Percentiles rank a stretch among this genome's conserved stretches.
These are phyloP conservation scores for Yarrowia sp. DNA, from an alignment of 805 yeast species.

Conservation along the genomic window DNA sequence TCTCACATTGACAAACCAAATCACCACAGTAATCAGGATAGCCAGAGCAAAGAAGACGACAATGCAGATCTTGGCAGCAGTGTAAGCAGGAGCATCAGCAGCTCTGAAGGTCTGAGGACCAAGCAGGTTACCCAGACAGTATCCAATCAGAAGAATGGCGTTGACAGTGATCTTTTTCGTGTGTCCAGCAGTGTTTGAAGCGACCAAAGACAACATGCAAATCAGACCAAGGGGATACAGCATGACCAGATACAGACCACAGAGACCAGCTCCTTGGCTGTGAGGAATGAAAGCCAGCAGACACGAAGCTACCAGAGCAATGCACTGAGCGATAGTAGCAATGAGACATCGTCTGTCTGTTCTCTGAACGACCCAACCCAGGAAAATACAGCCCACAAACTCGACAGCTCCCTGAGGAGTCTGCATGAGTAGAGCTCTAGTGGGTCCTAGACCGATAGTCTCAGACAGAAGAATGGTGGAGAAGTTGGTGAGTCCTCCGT, in stretches of 20 bases:
- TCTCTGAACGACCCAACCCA: conserved; percentile 30
- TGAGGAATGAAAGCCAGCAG: conserved; percentile 46
- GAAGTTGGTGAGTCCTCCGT: conserved; percentile 55
- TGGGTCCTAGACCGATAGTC: conserved; percentile 26
- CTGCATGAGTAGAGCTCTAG: conserved; percentile 39
- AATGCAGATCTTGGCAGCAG: conserved; percentile 57
- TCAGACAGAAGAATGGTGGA: conserved; percentile 45
- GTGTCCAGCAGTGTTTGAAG: conserved; percentile 64
- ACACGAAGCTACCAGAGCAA: conserved; percentile 46
- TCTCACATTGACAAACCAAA: conserved; percentile 26
- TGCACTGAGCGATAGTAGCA: conserved; percentile 52
- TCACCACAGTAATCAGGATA: conserved; percentile 43
- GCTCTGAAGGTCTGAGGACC: conserved; percentile 72
- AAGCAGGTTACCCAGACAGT: conserved; percentile 64
- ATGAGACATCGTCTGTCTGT: conserved; percentile 31
- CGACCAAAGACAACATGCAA: conserved; percentile 43
- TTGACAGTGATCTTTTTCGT: conserved; percentile 65
- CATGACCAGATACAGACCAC: conserved; percentile 44
- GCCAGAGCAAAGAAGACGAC: conserved; percentile 51
- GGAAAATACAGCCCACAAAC: conserved; percentile 30
- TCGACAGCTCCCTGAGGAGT: conserved; percentile 41
- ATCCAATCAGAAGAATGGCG: conserved; percentile 60
- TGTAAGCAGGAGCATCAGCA: conserved; percentile 58
- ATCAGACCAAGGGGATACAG: conserved; percentile 38
- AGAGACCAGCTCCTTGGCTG: conserved; percentile 41